These are phyloP conservation scores for Rhizophora apiculata DNA, from an alignment of 345 rosid species.

Conservation along the genomic window DNA sequence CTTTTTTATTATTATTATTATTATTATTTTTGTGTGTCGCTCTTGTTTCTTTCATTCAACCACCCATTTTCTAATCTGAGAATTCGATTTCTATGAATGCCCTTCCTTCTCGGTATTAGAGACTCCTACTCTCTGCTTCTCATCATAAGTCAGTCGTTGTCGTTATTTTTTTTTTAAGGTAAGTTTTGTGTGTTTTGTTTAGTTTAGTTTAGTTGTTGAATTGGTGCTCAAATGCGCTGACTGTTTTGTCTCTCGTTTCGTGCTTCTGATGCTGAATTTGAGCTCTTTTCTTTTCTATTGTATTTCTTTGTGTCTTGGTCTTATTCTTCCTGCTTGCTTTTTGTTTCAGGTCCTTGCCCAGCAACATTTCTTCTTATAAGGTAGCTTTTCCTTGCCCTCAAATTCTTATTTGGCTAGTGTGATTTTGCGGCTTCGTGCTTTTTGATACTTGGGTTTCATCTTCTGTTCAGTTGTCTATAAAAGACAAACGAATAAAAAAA, in stretches of 20 bases:
- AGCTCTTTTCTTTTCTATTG: too few relatives aligned
- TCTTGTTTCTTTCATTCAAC: not conserved
- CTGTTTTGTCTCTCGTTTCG: too few relatives aligned
- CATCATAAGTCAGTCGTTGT: too few relatives aligned
- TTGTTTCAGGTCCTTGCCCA: slow-evolving; percentile 75
- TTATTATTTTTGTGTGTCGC: not conserved
- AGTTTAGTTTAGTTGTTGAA: too few relatives aligned
- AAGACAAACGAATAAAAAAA: not conserved
- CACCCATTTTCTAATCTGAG: not conserved
- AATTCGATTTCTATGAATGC: too few relatives aligned
- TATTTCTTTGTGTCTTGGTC: too few relatives aligned
- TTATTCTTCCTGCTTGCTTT: not conserved
- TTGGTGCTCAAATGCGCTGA: too few relatives aligned
- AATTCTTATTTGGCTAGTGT: not conserved
- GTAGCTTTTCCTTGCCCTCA: slow-evolving; percentile 33
- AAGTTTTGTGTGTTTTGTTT: too few relatives aligned
- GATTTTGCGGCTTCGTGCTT: not conserved
- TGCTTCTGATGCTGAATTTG: too few relatives aligned
- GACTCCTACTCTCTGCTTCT: too few relatives aligned
- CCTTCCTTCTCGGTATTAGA: not conserved
- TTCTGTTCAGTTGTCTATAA: not conserved
- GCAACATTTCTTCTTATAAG: slow-evolving; percentile 84
- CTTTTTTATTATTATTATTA: not conserved
- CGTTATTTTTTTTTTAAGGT: too few relatives aligned
- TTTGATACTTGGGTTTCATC: not conserved